Evolutionary conservation across 2,329 filamentous ascomycete species (phyloP), one percentile per base, ranked within the genome.

Genomic region (Metarhizium brunneum): DNA sequence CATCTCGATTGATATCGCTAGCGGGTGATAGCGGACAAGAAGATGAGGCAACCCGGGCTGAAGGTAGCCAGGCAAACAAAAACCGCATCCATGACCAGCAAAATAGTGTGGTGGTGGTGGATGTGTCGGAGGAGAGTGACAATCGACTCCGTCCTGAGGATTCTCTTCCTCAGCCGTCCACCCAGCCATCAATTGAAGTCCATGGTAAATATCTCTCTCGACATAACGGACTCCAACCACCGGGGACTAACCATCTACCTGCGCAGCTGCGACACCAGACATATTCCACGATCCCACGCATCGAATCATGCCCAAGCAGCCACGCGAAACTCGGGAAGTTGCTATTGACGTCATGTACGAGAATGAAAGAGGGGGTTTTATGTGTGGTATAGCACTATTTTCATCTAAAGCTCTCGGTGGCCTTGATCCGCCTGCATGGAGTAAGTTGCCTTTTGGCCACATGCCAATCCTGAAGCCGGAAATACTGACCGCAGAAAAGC

Each of bases 281-380:
- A 55, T 55, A 32, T 62, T 62, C 35, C 54, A 61, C 43, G 58
- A 59, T 56, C 54, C 63, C 36, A 54, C 60, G 35, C 55, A 71
- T n/a, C 61, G 72, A 51, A 71, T 75, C 38, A 68, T 69, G 45
- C 67, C 68, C 8, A 66, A 59, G 42, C 66, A 61, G 50, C 65
- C 62, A 14, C 61, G 68, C 38, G 59, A 65, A 70, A 56, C 72
- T 66, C 59, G 78, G 73, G 67, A 84, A 60, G 76, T 76, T 2
- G 85, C 82, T 32, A 84, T 97, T 58, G 94, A 99, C 60, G 82
- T 97, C 5, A 77, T 99, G 0, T 97, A 95, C 70, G 94, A 99
- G 69, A 99, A 99, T 66, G 89, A 99, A 73, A 83, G 94, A 56
- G 94, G 94, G 11, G 85, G 84, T 43, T 95, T 96, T 66, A 77